phyloP scores from a whole-genome alignment of 2,329 filamentous ascomycete species.

The Aureobasidium sp. region DNA sequence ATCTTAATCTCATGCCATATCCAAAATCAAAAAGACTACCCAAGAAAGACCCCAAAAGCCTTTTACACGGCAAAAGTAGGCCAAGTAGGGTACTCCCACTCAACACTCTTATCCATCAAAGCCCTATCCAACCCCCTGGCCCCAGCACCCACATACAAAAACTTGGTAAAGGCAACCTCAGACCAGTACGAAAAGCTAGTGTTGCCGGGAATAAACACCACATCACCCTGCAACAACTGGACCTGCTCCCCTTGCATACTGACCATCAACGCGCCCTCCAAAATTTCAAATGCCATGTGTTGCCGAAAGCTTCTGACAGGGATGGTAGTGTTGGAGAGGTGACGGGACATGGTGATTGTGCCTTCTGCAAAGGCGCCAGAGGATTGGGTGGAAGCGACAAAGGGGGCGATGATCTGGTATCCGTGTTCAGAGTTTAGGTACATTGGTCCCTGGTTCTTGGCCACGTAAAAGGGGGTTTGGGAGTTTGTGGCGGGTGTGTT shows the following conservation, averaged over 20 bases:
- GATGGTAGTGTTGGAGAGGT: slow-evolving; percentile 20
- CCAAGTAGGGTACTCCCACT: slow-evolving; percentile 13
- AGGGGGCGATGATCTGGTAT: slow-evolving; percentile 41
- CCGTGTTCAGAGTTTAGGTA: slow-evolving; percentile 33
- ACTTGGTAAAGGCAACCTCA: slow-evolving; percentile 11
- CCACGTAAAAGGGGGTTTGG: slow-evolving; percentile 37
- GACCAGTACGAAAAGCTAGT: slow-evolving; percentile 8
- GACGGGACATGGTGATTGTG: slow-evolving; percentile 35
- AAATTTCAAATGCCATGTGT: slow-evolving; percentile 17
- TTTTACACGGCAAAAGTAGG: slow-evolving; percentile 3
- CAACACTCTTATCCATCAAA: not conserved
- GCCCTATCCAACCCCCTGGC: not conserved
- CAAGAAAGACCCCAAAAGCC: not conserved
- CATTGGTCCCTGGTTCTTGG: slow-evolving; percentile 42
- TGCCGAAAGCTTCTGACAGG: slow-evolving; percentile 24
- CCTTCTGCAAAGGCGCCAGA: slow-evolving; percentile 39
- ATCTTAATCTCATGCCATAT: not conserved
- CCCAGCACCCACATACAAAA: slow-evolving; percentile 12
- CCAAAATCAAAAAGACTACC: not conserved
- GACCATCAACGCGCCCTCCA: slow-evolving; percentile 1
- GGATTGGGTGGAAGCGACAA: slow-evolving; percentile 33
- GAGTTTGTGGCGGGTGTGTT: slow-evolving; percentile 30
- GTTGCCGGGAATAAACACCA: slow-evolving; percentile 6
- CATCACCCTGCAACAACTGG: slow-evolving; percentile 2
- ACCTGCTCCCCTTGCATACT: not conserved